These are phyloP conservation scores for Diaporthe aspalathi DNA, from an alignment of 2,329 filamentous ascomycete species.

Conservation along the genomic window DNA sequence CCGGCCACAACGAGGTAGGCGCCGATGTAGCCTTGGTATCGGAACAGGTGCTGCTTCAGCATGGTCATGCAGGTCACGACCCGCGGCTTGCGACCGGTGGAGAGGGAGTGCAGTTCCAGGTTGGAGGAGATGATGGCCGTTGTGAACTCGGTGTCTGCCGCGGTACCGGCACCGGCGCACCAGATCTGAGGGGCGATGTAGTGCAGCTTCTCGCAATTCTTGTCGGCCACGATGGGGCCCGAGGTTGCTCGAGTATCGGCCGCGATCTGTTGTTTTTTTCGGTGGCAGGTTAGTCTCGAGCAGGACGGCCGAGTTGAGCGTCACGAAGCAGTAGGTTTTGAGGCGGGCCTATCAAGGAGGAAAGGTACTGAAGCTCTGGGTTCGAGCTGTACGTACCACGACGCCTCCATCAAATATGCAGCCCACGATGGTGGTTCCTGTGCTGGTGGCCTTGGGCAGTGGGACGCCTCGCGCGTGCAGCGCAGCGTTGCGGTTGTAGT, in stretches of 20 bases:
- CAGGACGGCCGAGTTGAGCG: neutral
- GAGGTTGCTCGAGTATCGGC: conserved; percentile 98
- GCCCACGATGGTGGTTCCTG: conserved; percentile 98
- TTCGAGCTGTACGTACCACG: conserved; percentile 70
- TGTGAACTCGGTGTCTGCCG: conserved; percentile 98
- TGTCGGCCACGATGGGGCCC: conserved; percentile 98
- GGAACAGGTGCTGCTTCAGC: conserved; percentile 99
- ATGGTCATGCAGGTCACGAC: conserved; percentile 99
- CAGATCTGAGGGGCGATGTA: conserved; percentile 99
- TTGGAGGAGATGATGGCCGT: conserved; percentile 98
- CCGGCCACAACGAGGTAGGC: conserved; percentile 98
- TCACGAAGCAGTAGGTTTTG: neutral
- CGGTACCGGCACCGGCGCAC: conserved; percentile 98
- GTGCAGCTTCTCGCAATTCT: conserved; percentile 99
- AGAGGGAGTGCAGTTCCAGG: conserved; percentile 96
- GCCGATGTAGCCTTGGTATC: conserved; percentile 96
- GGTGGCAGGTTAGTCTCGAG: neutral
- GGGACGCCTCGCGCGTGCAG: conserved; percentile 94
- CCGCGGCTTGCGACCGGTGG: conserved; percentile 94
- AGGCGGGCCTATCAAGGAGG: neutral
- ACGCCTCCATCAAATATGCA: conserved; percentile 97
- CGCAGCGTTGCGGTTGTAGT: conserved; percentile 98
- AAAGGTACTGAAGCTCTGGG: neutral
- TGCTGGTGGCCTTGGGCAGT: conserved; percentile 96
- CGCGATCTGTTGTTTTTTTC: conserved; percentile 81